These are phyloP conservation scores for Rhizomucor pusillus DNA, from an alignment of 371 early-diverging fungal species.

Conservation along the genomic window DNA sequence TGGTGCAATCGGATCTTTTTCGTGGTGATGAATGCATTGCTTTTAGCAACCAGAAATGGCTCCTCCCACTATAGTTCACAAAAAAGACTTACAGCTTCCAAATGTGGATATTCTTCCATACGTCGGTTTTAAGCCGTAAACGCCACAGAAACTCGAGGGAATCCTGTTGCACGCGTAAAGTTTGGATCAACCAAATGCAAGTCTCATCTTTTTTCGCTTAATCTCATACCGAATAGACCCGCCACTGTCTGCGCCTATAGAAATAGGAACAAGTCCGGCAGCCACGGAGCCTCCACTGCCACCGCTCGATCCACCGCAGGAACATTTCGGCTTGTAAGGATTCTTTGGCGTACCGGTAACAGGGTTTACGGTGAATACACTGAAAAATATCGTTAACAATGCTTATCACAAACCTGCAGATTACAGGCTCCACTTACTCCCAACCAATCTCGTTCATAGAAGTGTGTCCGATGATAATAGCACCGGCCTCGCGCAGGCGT, in stretches of 20 bases:
- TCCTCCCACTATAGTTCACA: too few relatives aligned
- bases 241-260: conserved; percentile 77
- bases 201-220: not conserved
- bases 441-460: conserved; percentile 61
- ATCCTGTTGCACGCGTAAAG: conserved; percentile 33
- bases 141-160: conserved; percentile 69
- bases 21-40: too few relatives aligned
- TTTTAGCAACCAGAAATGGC: too few relatives aligned
- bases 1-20: conserved; percentile 25
- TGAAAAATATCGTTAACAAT: conserved; percentile 5
- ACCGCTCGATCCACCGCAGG: conserved; percentile 74
- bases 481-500: conserved; percentile 52
- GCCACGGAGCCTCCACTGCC: conserved; percentile 64
- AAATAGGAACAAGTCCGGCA: conserved; percentile 63
- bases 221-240: conserved; percentile 53
- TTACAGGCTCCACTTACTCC: conserved; percentile 31
- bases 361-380: conserved; percentile 51
- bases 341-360: conserved; percentile 63
- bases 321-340: conserved; percentile 54
- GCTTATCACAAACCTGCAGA: not conserved
- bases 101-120: conserved; percentile 56
- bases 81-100: conserved; percentile 38
- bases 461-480: conserved; percentile 57
- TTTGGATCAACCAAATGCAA: not conserved
- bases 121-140: conserved; percentile 75